phyloP scores from a whole-genome alignment of 2,329 filamentous ascomycete genomes.

The Celoporthe dispersa region DNA sequence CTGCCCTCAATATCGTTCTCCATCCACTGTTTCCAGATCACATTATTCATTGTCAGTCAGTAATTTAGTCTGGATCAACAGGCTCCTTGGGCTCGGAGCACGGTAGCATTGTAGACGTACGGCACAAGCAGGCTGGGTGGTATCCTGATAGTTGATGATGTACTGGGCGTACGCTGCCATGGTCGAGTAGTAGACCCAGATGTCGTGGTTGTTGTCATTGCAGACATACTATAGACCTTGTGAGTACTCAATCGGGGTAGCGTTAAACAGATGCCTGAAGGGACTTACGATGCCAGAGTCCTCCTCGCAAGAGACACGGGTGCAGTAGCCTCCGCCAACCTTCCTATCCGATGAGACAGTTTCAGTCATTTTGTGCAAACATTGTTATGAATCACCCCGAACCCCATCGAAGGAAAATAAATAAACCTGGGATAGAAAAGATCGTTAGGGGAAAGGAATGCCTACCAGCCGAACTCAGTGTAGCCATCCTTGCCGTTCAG shows the following conservation, averaged over 20 bases:
- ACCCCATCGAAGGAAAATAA: not conserved
- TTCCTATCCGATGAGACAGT: not conserved
- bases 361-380: not conserved
- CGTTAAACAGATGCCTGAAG: not conserved
- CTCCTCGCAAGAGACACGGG: not conserved
- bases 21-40: not conserved
- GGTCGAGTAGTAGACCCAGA: slow-evolving; percentile 1
- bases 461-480: not conserved
- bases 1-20: not conserved
- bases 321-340: not conserved
- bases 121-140: not conserved
- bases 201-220: slow-evolving; percentile 2
- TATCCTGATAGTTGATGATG: not conserved
- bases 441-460: not conserved
- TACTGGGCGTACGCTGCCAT: slow-evolving; percentile 4
- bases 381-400: not conserved
- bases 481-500: not conserved
- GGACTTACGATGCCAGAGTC: slow-evolving; percentile 6
- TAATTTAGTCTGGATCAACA: too few species aligned
- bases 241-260: not conserved
- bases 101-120: not conserved
- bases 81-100: too few species aligned
- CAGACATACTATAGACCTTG: slow-evolving; percentile 7
- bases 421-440: not conserved
- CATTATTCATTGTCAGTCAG: not conserved